Base-by-base conservation (phyloP, 1,139 yeast species). In the Taphrina flavorubra region DNA sequence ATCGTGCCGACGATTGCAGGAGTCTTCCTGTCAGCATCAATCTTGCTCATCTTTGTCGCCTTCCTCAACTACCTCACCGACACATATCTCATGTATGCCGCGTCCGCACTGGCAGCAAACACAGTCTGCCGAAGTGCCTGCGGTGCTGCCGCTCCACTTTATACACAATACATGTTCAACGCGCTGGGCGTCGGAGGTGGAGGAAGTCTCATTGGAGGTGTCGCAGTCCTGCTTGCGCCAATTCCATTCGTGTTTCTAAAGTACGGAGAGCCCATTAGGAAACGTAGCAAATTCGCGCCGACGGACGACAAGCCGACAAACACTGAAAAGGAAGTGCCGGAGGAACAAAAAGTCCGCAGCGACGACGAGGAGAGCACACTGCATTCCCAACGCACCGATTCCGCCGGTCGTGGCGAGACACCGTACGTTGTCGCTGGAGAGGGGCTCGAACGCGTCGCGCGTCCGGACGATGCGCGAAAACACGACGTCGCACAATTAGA, bases 101-200 rank as follows among this genome's bases (percentile, higher is more conserved):
- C 92, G 0, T 85, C 89, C 16, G 90, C 88, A 0, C 78, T 87
- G 77, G 91, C 90, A n/a, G 89, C 89, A 10, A 87, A 87, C 75
- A 84, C 87, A 55, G 81, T 87, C 71, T 79, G 86, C 65, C 82
- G 92, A 75, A 85, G 87, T 70, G 72, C 82, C 8, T 77, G 86
- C 80, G 87, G 89, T 7, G 86, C 88, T 13, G 84, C 87, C 0
- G 87, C 88, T 78, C 92, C 92, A 2, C 77, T 88, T 59, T 87
- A 87, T 74, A 84, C 86, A 7, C 79, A 85, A 34, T 84, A 84
- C 78, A 88, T 68, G 69, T 65, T 64, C 39, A 51, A 51, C n/a
- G 62, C 55, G 8, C 79, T 86, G 71, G 92, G 89, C 0, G 81
- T 84, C 1, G 81, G 80, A 65, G 87, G 92, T 90, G 92, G 90